These are phyloP conservation scores for Aquanectria penicillioides DNA, from an alignment of 2,329 filamentous ascomycete species.

Conservation along the genomic window DNA sequence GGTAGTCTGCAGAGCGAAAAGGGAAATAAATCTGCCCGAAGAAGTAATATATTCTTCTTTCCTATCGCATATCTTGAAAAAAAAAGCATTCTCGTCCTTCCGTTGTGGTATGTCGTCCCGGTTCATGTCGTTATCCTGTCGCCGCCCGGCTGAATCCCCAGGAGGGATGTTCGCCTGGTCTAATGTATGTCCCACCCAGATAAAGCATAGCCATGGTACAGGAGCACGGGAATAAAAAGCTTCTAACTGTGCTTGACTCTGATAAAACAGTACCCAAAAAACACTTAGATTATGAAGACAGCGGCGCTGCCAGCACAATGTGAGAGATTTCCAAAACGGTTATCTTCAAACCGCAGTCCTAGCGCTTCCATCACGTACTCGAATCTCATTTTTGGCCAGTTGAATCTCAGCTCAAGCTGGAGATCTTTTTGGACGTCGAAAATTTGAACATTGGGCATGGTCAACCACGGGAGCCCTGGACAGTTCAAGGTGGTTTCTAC, in stretches of 20 bases:
- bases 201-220: constrained; percentile 28
- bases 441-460: constrained; percentile 3
- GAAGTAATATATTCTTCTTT: too few species aligned
- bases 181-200: constrained; percentile 32
- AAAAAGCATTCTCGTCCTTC: constrained; percentile 21
- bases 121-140: constrained; percentile 26
- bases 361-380: constrained; percentile 28
- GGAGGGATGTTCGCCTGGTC: constrained; percentile 30
- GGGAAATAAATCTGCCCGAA: too few species aligned
- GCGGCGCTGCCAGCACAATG: constrained; percentile 25
- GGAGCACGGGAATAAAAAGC: constrained; percentile 11
- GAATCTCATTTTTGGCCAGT: constrained; percentile 7
- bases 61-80: neutral
- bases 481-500: constrained; percentile 8
- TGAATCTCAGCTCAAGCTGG: constrained; percentile 17
- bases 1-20: too few species aligned
- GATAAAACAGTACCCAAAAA: constrained; percentile 25
- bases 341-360: constrained; percentile 28
- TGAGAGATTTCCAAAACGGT: constrained; percentile 26
- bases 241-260: constrained; percentile 4
- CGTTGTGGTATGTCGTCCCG: constrained; percentile 18
- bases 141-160: constrained; percentile 1
- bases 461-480: constrained; percentile 16
- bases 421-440: constrained; percentile 20
- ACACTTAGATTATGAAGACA: constrained; percentile 26